These are phyloP conservation scores for Wickerhamomyces sydowiorum DNA, from an alignment of 805 yeast species.

Conservation along the genomic window DNA sequence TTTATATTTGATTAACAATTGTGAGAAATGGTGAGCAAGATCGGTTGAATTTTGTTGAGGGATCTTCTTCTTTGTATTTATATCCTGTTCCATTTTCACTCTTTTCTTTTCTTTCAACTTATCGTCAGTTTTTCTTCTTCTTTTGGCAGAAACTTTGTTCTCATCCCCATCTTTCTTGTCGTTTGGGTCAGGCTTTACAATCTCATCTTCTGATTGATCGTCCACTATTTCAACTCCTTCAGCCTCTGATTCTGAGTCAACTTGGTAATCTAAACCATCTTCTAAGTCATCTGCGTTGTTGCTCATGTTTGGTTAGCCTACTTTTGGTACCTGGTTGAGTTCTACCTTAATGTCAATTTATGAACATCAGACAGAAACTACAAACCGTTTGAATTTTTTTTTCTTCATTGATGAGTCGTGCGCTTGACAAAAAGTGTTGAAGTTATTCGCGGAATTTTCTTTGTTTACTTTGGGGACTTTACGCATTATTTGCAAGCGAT, in stretches of 20 bases:
- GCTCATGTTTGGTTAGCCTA: neutral
- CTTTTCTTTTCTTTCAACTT: slow-evolving; percentile 60
- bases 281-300: slow-evolving; percentile 65
- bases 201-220: slow-evolving; percentile 23
- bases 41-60: slow-evolving; percentile 51
- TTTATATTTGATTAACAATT: slow-evolving; percentile 50
- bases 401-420: neutral
- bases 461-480: neutral
- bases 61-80: slow-evolving; percentile 47
- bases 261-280: slow-evolving; percentile 65
- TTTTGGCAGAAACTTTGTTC: slow-evolving; percentile 13
- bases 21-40: slow-evolving; percentile 64
- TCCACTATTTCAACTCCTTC: slow-evolving; percentile 28
- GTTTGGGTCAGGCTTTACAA: neutral
- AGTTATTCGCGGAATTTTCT: neutral
- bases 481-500: neutral
- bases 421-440: slow-evolving; percentile 1
- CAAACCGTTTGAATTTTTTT: neutral
- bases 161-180: slow-evolving; percentile 5
- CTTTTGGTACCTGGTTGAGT: no score
- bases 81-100: slow-evolving; percentile 60
- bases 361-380: neutral
- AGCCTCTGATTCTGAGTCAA: slow-evolving; percentile 36
- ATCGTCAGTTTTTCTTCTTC: slow-evolving; percentile 27
- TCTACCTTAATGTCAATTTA: neutral